Evolutionary conservation across 2,329 filamentous ascomycete genomes (phyloP), one percentile per base, ranked within the genome.

Genomic region (Penicillium occitanis): DNA sequence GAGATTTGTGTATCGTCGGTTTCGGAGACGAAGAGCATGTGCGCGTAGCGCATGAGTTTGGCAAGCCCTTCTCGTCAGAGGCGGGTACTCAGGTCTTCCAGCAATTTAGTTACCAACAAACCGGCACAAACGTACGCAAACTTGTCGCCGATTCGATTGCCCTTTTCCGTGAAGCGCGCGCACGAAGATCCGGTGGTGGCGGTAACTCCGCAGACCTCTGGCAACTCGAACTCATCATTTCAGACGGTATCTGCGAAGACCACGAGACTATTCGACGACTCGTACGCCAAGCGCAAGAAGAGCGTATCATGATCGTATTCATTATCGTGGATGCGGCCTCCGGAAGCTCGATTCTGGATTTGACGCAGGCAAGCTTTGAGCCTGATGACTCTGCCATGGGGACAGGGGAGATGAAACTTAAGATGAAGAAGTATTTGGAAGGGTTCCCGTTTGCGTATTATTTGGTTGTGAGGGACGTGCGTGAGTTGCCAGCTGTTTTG

Each of bases 391-490:
- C 71, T 68, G 81, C 72, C 79, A 86, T 77, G 80, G 72, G 74
- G 1, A 88, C 80, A 80, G 89, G 82, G 68, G 86, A 88, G 73
- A 83, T 84, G 78, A 84, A 84, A 75, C 87, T 97, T 65, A 89
- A 90, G 72, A 93, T 96, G 77, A 90, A 92, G 82, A 88, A 91
- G 73, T 99, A 99, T 76, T 86, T 99, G 71, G 96, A 99, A 77
- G 90, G 89, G 7, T 99, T 99, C 78, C 95, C 96, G 0, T 99
- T 99, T 81, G 89, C 91, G 77, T 99, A 97, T 81, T 99, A 98
- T 77, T 81, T 99, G 65, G 92, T 99, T 71, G 95, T 99, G 66
- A 89, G 94, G 70, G 88, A 98, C 80, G 88, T 99, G 58, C 89
- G 90, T 73, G 95, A 99, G 79, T 83, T 99, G 74, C 95, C 96